phyloP scores from a whole-genome alignment of 495 filamentous ascomycete genomes.

The Parathielavia appendiculata region DNA sequence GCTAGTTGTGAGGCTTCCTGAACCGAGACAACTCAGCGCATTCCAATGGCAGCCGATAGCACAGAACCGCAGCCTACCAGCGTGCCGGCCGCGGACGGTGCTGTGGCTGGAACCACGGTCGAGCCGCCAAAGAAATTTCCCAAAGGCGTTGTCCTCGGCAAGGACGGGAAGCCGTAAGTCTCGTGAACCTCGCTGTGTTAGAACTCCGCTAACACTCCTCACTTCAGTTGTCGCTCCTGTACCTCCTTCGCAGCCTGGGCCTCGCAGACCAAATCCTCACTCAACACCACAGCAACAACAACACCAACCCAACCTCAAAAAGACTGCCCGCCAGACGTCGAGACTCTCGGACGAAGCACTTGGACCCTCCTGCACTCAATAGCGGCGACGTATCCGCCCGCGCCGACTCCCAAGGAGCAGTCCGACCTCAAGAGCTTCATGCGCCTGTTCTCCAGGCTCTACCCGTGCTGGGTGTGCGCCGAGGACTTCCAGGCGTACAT shows the following conservation, averaged over 20 bases:
- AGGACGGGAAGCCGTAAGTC: conserved; percentile 92
- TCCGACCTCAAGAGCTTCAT: conserved; percentile 74
- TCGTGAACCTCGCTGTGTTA: neutral
- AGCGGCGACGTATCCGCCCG: conserved; percentile 74
- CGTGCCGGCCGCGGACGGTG: conserved; percentile 4
- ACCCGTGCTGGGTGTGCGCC: conserved; percentile 93
- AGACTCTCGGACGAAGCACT: conserved; percentile 72
- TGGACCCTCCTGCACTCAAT: conserved; percentile 95
- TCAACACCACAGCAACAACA: conserved; percentile 42
- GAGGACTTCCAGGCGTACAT: conserved; percentile 87
- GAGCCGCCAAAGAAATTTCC: conserved; percentile 45
- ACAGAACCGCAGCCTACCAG: conserved; percentile 24
- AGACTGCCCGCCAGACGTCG: conserved; percentile 77
- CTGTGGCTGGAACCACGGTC: conserved; percentile 9
- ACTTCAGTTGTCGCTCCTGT: conserved; percentile 79
- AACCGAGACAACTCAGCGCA: neutral
- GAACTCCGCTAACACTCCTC: neutral
- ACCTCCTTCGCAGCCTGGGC: conserved; percentile 62
- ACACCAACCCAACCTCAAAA: conserved; percentile 29
- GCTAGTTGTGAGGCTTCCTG: neutral
- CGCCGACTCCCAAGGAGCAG: conserved; percentile 62
- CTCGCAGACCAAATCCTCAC: conserved; percentile 60
- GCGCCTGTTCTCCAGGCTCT: conserved; percentile 69
- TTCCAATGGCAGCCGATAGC: conserved; percentile 33
- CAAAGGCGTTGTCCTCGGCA: conserved; percentile 80